These are phyloP conservation scores for Excoecaria cochinchinensis DNA, from an alignment of 345 rosid species.

Conservation along the genomic window DNA sequence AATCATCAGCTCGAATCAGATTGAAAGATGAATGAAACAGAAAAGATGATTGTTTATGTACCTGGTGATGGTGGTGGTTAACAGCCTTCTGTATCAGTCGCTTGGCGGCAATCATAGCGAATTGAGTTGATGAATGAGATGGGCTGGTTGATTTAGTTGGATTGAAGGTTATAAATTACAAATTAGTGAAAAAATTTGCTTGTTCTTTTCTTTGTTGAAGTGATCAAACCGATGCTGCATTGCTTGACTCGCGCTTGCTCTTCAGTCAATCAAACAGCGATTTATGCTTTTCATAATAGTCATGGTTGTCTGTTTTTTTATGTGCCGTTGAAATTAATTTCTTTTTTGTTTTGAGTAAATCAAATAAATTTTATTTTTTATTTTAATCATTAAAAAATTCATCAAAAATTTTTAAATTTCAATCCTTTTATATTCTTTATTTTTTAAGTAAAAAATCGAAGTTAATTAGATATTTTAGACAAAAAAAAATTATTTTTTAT, in stretches of 20 bases:
- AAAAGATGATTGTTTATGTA: not conserved
- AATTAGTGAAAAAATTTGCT: not conserved
- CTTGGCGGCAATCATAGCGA: slow-evolving; percentile 18
- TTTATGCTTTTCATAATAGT: not conserved
- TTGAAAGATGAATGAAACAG: not conserved
- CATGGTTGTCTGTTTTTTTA: too few species aligned
- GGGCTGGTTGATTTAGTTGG: not conserved
- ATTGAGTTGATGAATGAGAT: not conserved
- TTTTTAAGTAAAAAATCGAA: too few species aligned
- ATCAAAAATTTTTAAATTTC: too few species aligned
- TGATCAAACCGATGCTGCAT: slow-evolving; percentile 13
- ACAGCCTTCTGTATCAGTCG: slow-evolving; percentile 14
- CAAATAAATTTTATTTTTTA: too few species aligned
- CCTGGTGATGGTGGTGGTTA: slow-evolving; percentile 2
- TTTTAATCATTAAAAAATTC: too few species aligned
- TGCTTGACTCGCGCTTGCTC: not conserved
- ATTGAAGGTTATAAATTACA: not conserved
- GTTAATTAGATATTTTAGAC: too few species aligned
- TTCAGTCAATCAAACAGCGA: slow-evolving; percentile 2
- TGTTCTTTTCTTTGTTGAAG: not conserved
- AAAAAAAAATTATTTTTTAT: too few species aligned
- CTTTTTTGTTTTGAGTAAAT: too few species aligned
- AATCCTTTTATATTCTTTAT: too few species aligned
- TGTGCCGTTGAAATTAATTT: too few species aligned
- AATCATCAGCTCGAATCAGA: not conserved